Evolutionary conservation across 805 yeast genomes (phyloP), one percentile per base, ranked within the genome.

Genomic region (Danielia reshetovae): DNA sequence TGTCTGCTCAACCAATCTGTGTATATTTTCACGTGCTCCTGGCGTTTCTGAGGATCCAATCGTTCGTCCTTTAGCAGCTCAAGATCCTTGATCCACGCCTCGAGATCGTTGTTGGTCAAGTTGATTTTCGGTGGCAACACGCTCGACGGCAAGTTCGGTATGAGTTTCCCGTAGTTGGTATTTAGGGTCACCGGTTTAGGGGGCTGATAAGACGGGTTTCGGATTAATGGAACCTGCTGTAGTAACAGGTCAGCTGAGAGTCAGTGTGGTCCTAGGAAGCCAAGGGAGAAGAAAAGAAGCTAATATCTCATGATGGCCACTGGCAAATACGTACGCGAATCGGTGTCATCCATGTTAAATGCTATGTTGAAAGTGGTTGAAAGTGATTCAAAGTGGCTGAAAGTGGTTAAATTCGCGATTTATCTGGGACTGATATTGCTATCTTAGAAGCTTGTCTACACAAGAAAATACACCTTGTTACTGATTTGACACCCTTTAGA

Each of bases 161-260:
- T 46, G 16, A 67, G 43, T 39, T 61, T 61, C 2, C 35, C 58
- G 52, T 72, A 79, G 42, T 70, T 70, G 21, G 67, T 54, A 24
- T 79, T 75, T 24, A 78, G 59, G 5, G 75, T 68, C 10, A 77
- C 67, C 0, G 81, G 72, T 39, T 66, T 72, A 12, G 84, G 82
- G 1, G 79, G 74, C 36, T 65, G 70, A 41, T 57, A 67, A 17
- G 59, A 57, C 3, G 79, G 81, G 37, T 77, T 74, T 24, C 70
- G 60, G 11, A 75, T 68, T 25, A 78, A 62, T 0, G 84, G 83
- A 0, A 78, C 70, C 40, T 76, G 77, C 23, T 70, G 60, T 5
- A 77, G 59, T 10, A 71, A 40, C 0, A 74, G 65, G 41, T 75
- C 77, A 17, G 70, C 76, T 72, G 25, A 13, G 6, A 17, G 42